These are phyloP conservation scores for Kluyveromyces marxianus DNA, from an alignment of 1,139 yeast genomes.

Conservation along the genomic window DNA sequence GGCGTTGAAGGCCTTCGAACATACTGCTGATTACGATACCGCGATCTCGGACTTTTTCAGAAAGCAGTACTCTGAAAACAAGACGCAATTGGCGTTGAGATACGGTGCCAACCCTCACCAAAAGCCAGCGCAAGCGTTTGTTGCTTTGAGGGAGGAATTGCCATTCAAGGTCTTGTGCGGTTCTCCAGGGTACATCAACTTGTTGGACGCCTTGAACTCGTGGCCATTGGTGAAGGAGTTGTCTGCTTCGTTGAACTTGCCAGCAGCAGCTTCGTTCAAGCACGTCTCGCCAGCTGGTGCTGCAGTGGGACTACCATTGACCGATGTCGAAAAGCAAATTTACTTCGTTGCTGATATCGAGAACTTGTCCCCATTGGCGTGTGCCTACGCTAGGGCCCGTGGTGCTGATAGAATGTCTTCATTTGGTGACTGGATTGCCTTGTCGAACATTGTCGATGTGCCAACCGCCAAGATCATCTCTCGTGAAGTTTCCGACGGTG, in stretches of 20 bases:
- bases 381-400: conserved; percentile 98
- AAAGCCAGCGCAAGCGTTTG: conserved; percentile 97
- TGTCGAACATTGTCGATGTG: conserved; percentile 89
- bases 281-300: conserved; percentile 99
- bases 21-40: conserved; percentile 94
- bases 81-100: conserved; percentile 85
- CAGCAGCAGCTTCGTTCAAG: conserved; percentile 98
- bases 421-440: conserved; percentile 96
- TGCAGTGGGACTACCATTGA: conserved; percentile 90
- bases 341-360: conserved; percentile 94
- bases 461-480: conserved; percentile 97
- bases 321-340: conserved; percentile 86
- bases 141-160: conserved; percentile 66
- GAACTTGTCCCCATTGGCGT: conserved; percentile 91
- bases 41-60: conserved; percentile 96
- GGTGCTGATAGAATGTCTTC: conserved; percentile 99
- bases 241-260: conserved; percentile 86
- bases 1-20: conserved; percentile 96
- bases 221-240: conserved; percentile 98
- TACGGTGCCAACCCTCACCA: conserved; percentile 99
- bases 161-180: conserved; percentile 94
- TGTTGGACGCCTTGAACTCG: conserved; percentile 91
- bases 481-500: conserved; percentile 97
- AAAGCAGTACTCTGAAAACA: conserved; percentile 88
- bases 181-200: conserved; percentile 94